phyloP scores from a whole-genome alignment of 441 rosid species.

The Dalechampia spathulata region DNA sequence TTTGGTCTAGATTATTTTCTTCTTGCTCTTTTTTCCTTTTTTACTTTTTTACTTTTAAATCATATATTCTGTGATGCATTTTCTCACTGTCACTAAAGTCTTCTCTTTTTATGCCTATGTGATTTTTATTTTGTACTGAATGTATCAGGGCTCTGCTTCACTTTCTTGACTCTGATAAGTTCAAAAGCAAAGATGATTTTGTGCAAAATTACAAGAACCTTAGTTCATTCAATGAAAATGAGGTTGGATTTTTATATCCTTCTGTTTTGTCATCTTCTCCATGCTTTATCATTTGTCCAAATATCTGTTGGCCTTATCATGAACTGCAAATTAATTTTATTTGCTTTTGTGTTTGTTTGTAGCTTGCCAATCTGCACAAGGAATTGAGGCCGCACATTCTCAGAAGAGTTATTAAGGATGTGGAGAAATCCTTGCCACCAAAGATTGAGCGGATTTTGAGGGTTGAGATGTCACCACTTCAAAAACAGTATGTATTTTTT shows the following conservation, averaged over 20 bases:
- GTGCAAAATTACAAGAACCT: conserved; percentile 98
- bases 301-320: not conserved
- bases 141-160: conserved; percentile 92
- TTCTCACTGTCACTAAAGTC: not conserved
- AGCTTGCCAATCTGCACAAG: conserved; percentile 99
- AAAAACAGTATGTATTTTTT: conserved; percentile 73
- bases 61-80: too few relatives aligned
- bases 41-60: not conserved
- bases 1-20: not conserved
- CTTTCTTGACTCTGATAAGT: conserved; percentile 93
- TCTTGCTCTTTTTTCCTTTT: not conserved
- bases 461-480: conserved; percentile 99
- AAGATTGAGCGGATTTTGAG: conserved; percentile 98
- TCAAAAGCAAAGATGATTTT: conserved; percentile 89
- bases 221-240: conserved; percentile 91
- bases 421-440: conserved; percentile 98
- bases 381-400: conserved; percentile 99
- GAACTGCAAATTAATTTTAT: not conserved
- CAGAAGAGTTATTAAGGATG: conserved; percentile 98
- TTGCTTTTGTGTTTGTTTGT: conserved; percentile 7
- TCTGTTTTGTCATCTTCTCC: not conserved
- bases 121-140: not conserved
- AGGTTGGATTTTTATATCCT: conserved; percentile 36
- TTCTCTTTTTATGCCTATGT: not conserved
- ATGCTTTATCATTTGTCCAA: not conserved